These are phyloP conservation scores for Capsella rubella DNA, from an alignment of 441 rosid genomes.

Conservation along the genomic window DNA sequence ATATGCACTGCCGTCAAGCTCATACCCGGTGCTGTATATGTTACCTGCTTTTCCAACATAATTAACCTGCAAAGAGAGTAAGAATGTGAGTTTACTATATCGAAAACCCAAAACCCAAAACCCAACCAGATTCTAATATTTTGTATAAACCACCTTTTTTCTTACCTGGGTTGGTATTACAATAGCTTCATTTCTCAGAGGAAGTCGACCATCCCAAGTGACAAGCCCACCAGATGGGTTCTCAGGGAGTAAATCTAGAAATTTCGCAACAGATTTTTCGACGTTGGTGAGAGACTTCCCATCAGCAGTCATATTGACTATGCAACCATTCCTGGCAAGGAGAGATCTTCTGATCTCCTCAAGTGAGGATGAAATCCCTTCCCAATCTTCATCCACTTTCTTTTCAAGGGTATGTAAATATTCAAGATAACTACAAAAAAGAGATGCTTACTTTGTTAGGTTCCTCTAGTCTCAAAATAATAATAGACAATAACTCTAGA, in stretches of 20 bases:
- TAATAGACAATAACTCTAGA: not conserved
- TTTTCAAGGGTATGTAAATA: constrained; percentile 76
- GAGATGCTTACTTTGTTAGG: constrained; percentile 20
- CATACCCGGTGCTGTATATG: constrained; percentile 72
- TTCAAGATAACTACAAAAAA: constrained; percentile 74
- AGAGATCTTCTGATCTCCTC: constrained; percentile 84
- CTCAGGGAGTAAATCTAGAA: constrained; percentile 88
- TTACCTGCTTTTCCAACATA: constrained; percentile 97
- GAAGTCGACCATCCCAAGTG: constrained; percentile 68
- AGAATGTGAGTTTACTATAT: constrained; percentile 8
- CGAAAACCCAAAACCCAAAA: constrained; percentile 10
- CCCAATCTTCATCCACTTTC: constrained; percentile 91
- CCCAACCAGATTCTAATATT: not conserved
- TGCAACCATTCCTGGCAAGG: constrained; percentile 78
- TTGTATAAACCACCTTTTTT: not conserved
- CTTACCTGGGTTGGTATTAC: constrained; percentile 92
- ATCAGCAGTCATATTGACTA: constrained; percentile 92
- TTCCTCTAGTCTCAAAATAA: not conserved
- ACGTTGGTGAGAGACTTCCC: constrained; percentile 66
- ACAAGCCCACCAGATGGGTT: constrained; percentile 50
- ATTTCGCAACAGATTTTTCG: constrained; percentile 68
- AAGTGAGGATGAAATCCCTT: constrained; percentile 81
- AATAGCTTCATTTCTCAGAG: constrained; percentile 81
- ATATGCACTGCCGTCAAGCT: constrained; percentile 86
- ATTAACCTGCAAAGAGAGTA: constrained; percentile 67